Evolutionary conservation across 163 green algal genomes (phyloP).

Genomic region (Coccomyxa subellipsoidea): DNA sequence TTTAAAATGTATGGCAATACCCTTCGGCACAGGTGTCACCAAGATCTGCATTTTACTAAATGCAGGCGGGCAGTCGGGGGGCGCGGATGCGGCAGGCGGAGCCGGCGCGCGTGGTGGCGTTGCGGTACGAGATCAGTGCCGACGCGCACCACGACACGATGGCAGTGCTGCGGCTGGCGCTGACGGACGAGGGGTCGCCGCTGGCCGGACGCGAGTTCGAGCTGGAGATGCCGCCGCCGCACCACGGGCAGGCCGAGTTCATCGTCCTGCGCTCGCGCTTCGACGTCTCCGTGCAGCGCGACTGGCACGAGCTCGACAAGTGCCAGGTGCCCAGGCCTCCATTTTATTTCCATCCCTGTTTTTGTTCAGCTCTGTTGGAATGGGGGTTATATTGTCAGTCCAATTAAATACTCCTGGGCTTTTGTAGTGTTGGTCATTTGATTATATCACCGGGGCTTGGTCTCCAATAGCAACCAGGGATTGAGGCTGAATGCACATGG

Average conservation of each 20-base stretch:
- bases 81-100: constrained; percentile 39
- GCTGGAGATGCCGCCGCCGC: constrained; percentile 36
- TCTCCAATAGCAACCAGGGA: too few relatives aligned
- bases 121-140: constrained; percentile 40
- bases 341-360: too few relatives aligned
- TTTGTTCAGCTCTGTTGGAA: too few relatives aligned
- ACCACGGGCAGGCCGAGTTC: constrained; percentile 40
- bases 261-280: constrained; percentile 42
- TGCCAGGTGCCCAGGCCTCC: constrained; percentile 24
- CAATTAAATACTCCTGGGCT: too few relatives aligned
- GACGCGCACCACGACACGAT: constrained; percentile 38
- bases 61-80: constrained; percentile 11
- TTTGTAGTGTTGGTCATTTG: too few relatives aligned
- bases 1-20: too few relatives aligned
- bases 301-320: constrained; percentile 27
- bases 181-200: constrained; percentile 28
- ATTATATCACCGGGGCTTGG: too few relatives aligned
- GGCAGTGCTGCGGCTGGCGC: constrained; percentile 25
- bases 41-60: too few relatives aligned
- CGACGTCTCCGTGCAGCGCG: constrained; percentile 20
- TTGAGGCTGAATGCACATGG: too few relatives aligned
- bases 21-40: too few relatives aligned
- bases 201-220: constrained; percentile 33
- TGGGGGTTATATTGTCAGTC: too few relatives aligned
- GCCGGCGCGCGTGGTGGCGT: constrained; percentile 30